Evolutionary conservation across 306 rosid species (phyloP), one percentile per base, ranked within the genome.

Genomic region (Cajanus cajan): DNA sequence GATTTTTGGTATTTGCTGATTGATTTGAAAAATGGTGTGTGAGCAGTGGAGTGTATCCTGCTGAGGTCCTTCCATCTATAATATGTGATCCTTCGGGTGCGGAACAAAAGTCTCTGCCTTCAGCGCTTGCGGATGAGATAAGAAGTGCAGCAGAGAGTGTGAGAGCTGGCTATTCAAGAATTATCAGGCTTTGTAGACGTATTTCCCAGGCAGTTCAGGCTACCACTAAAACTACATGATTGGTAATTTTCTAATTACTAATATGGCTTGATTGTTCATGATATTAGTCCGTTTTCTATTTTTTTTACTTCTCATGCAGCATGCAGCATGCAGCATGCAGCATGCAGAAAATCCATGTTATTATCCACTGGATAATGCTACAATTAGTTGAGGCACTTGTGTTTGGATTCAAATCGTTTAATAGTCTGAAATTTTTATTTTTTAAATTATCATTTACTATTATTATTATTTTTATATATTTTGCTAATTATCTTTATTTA

Each of bases 31-130:
- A 37, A 52, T 87, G 80, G 70, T 52, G 76, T 78, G 40, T 84
- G 83, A 72, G 86, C 97, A 92, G 98, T 66, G 97, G 97, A 41
- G 83, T 71, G 40, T 95, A 95, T 81, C 97, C 99, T 72, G 73
- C 82, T 2, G 91, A 90, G 71, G 84, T 89, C 73, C 81, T 95
- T 88, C 98, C 94, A 15, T 85, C 67, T 80, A 79, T 84, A 80
- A 72, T 90, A 19, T 80, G 73, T 48, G 86, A 77, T 81, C 67
- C 81, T 33, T 41, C 45, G 45, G 24, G 47, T 16, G 79, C 55
- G 16, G 65, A 78, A 40, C 79, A 80, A 31, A 84, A 80, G 52
- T 18, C 85, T 15, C 73, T 71, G 50, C 82, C 87, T 15, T 59
- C 73, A 51, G 81, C 90, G 14, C 80, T 91, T 41, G 71, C 73